Conservation (phyloP, 768 basidiomycete species). For the Tephrocybe sp. region DNA sequence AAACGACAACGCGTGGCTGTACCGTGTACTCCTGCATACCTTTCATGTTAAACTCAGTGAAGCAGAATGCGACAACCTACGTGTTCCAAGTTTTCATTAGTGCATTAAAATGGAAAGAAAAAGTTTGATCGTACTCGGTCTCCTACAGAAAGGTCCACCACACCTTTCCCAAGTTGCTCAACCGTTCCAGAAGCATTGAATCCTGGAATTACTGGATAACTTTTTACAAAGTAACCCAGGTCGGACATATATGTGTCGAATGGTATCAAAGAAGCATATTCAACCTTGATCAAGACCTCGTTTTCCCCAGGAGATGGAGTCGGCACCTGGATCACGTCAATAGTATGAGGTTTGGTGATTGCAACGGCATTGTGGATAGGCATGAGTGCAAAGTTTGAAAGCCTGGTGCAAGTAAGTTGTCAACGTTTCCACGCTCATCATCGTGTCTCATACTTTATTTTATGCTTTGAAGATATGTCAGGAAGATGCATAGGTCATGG, state of each 20-base stretch:
- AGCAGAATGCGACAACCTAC: slow-evolving; percentile 18
- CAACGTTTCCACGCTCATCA: background rate
- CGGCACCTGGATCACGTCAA: slow-evolving; percentile 31
- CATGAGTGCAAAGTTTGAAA: slow-evolving; percentile 15
- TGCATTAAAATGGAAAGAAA: background rate
- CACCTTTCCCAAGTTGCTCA: slow-evolving; percentile 29
- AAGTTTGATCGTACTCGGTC: slow-evolving; percentile 28
- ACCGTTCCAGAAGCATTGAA: slow-evolving; percentile 35
- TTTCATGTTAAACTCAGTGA: slow-evolving; percentile 6
- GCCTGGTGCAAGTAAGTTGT: background rate
- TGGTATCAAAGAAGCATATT: slow-evolving; percentile 33
- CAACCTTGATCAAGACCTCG: slow-evolving; percentile 35
- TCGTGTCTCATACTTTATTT: background rate
- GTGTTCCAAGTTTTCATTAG: background rate
- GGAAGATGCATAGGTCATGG: background rate
- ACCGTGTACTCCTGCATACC: slow-evolving; percentile 21
- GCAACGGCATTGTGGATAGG: slow-evolving; percentile 42
- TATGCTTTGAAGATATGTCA: too few relatives aligned
- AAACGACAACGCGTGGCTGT: slow-evolving; percentile 17
- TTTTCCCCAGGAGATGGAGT: slow-evolving; percentile 28
- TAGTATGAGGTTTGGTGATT: slow-evolving; percentile 28
- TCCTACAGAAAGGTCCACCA: slow-evolving; percentile 28
- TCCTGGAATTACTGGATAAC: slow-evolving; percentile 33
- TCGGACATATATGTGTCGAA: slow-evolving; percentile 37
- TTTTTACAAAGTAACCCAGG: slow-evolving; percentile 20